These are phyloP conservation scores for Starmerella stellata DNA, from an alignment of 805 yeast species.

Conservation along the genomic window DNA sequence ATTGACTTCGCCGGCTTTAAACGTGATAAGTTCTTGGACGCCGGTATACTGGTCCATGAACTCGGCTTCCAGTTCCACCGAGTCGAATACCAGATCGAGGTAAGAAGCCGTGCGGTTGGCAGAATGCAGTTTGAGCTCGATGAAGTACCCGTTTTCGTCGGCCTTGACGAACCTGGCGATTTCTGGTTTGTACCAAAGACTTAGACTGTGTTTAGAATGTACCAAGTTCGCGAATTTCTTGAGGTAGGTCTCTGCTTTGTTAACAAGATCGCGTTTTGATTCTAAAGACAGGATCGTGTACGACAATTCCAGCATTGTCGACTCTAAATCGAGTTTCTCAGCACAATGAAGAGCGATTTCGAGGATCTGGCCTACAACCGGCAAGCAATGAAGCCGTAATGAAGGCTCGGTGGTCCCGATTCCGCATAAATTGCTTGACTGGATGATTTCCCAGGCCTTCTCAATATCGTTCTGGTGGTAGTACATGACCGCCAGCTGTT, in stretches of 20 bases:
- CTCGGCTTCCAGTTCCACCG: not conserved
- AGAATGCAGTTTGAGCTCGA: conserved; percentile 25
- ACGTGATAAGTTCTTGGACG: not conserved
- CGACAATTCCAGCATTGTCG: conserved; percentile 19
- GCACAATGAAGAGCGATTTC: conserved; percentile 54
- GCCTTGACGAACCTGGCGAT: conserved; percentile 27
- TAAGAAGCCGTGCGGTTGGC: conserved; percentile 21
- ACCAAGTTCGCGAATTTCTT: conserved; percentile 12
- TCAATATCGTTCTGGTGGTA: conserved; percentile 39
- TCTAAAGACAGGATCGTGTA: conserved; percentile 20
- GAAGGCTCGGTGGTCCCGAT: not conserved
- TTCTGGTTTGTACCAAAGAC: conserved; percentile 24
- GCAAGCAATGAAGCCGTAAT: not conserved
- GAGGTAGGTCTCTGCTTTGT: conserved; percentile 14
- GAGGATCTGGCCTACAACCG: conserved; percentile 28
- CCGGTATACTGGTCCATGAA: not conserved
- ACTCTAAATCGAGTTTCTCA: conserved; percentile 15
- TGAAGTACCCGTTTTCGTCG: conserved; percentile 23
- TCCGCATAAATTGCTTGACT: not conserved
- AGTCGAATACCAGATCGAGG: not conserved
- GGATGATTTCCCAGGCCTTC: conserved; percentile 42
- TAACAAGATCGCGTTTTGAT: conserved; percentile 13
- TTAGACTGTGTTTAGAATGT: conserved; percentile 20
- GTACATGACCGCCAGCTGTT: conserved; percentile 56
- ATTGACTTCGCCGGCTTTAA: not conserved